Evolutionary conservation across 2,329 filamentous ascomycete genomes (phyloP).

Genomic region (Aspergillus niger): DNA sequence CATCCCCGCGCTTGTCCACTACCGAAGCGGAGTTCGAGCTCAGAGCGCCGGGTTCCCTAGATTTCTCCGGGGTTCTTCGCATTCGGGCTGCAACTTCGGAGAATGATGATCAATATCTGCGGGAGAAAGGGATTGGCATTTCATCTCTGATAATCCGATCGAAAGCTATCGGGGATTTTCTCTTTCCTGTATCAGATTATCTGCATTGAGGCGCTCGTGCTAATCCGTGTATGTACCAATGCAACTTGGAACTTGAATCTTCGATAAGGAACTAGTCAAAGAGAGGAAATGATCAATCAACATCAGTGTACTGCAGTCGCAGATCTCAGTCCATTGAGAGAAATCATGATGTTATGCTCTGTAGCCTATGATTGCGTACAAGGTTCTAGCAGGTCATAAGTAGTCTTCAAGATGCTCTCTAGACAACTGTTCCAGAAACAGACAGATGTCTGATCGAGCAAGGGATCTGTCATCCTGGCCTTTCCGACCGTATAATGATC

Average conservation of each 20-base stretch:
- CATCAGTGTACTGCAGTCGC: neutral
- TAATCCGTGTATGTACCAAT: neutral
- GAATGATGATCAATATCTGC: constrained; percentile 13
- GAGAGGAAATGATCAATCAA: neutral
- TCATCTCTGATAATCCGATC: constrained; percentile 10
- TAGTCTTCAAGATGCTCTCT: neutral
- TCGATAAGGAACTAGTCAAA: neutral
- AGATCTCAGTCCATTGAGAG: too few relatives aligned
- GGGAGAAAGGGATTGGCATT: constrained; percentile 14
- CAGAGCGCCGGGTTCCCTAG: constrained; percentile 3
- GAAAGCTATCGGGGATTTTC: neutral
- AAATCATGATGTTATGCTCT: too few relatives aligned
- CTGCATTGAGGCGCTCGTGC: constrained; percentile 9
- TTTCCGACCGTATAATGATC: neutral
- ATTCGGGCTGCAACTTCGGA: constrained; percentile 4
- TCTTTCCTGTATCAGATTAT: constrained; percentile 13
- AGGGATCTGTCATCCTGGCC: neutral
- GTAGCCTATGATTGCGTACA: too few relatives aligned
- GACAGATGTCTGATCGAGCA: neutral
- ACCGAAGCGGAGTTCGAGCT: constrained; percentile 7
- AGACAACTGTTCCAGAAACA: neutral
- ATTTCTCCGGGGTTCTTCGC: constrained; percentile 6
- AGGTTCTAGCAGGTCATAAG: too few relatives aligned
- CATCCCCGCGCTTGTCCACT: neutral
- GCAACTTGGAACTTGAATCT: neutral